Conservation (phyloP, 371 early-diverging fungal genomes). For the Mortierella sp. region DNA sequence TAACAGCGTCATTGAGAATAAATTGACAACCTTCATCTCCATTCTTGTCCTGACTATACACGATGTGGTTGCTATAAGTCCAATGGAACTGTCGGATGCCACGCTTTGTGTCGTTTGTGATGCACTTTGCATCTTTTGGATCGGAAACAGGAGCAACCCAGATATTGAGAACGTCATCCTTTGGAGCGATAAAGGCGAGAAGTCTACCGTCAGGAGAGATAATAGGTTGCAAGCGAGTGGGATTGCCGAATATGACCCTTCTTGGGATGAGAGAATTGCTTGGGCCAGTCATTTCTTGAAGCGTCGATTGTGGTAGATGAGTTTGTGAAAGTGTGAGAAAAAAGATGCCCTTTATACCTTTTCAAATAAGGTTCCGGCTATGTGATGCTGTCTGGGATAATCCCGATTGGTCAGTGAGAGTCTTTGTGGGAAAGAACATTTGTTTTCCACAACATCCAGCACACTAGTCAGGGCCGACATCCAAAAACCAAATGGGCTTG, state of each 20-base stretch:
- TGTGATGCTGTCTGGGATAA: no score
- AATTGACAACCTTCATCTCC: slow-evolving; percentile 7
- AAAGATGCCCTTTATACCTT: no score
- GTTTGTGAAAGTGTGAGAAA: no score
- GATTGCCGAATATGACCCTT: slow-evolving; percentile 17
- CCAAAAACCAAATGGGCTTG: no score
- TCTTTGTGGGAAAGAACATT: no score
- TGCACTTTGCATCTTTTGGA: slow-evolving; percentile 15
- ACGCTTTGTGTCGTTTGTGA: slow-evolving; percentile 16
- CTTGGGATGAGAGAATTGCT: slow-evolving; percentile 13
- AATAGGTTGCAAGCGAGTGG: slow-evolving; percentile 2
- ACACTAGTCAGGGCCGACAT: no score
- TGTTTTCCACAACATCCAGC: no score
- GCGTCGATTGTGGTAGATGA: background rate
- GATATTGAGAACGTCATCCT: slow-evolving; percentile 13
- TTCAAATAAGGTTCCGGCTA: no score
- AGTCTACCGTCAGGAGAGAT: slow-evolving; percentile 11
- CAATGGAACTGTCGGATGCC: slow-evolving; percentile 3
- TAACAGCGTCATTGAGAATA: background rate
- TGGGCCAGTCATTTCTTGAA: slow-evolving; percentile 2
- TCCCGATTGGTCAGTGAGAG: no score
- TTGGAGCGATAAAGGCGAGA: slow-evolving; percentile 13
- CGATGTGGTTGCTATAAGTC: slow-evolving; percentile 12
- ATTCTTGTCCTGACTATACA: slow-evolving; percentile 15
- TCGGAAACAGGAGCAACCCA: slow-evolving; percentile 4